A percentile compares a stretch with the other conserved stretches of the same genome.
Evolutionary conservation across 805 yeast genomes (phyloP).

Genomic region (Deakozyma indianensis): DNA sequence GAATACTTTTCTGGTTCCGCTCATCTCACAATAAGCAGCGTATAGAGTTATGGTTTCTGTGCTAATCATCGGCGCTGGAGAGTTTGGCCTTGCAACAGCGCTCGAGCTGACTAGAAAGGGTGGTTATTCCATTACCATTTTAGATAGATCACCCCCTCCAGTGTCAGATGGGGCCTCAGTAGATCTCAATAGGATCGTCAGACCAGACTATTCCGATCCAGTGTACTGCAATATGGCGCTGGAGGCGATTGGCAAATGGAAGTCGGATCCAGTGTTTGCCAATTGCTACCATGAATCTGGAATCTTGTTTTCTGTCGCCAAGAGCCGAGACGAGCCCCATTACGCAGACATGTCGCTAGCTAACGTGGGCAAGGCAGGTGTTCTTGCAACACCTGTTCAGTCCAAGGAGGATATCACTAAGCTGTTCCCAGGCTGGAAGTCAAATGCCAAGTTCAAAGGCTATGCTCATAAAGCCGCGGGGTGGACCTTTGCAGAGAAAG

Average conservation of each 20-base stretch:
- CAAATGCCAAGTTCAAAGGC: neutral
- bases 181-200: constrained; percentile 32
- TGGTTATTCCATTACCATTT: constrained; percentile 6
- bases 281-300: constrained; percentile 28
- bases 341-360: constrained; percentile 17
- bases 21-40: too few species aligned
- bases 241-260: constrained; percentile 30
- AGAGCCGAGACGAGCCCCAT: constrained; percentile 20
- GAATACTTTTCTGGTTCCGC: too few species aligned
- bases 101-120: constrained; percentile 10
- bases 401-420: neutral
- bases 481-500: constrained; percentile 27
- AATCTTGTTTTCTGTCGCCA: constrained; percentile 27
- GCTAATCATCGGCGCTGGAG: constrained; percentile 55
- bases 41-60: too few species aligned
- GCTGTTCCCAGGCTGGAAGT: neutral
- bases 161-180: constrained; percentile 33
- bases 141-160: constrained; percentile 26
- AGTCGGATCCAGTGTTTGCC: constrained; percentile 20
- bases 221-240: constrained; percentile 27
- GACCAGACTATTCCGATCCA: constrained; percentile 29
- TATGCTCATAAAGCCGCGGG: constrained; percentile 22
- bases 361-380: neutral
- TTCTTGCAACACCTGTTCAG: neutral
- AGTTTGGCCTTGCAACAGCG: constrained; percentile 27